Base-by-base conservation (phyloP, 1,139 yeast genomes). In the Blastobotrys apis region DNA sequence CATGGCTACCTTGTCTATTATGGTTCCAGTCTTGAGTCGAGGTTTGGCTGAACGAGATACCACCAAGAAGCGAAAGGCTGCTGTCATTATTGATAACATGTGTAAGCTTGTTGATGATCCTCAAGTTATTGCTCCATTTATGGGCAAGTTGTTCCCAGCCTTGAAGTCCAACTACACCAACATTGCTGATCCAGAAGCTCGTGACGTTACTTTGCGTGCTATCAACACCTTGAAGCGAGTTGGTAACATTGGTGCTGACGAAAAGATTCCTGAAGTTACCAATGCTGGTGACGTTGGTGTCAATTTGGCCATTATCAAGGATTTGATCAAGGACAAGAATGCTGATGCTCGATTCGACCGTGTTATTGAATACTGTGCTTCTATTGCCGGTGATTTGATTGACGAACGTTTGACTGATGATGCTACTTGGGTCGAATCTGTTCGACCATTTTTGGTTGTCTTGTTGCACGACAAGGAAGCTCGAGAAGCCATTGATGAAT, bases 21-120 rank as follows among this genome's bases (percentile, higher is more conserved):
- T 92, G 98, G 96, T 90, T 62, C 98, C 98, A 69, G 81, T 92
- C 71, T 81, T 92, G 71, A 81, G 95, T 62, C 90, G 98, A 84
- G 98, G 98, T 88, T 81, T 92, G 69, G 95, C 94, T 69, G 98
- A 92, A 79, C 94, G 98, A 80, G 98, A 92, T 66, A 92, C 98
- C 61, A 79, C 97, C 62, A 92, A 92, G 79, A 92, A 92, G 85
- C 90, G 98, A 81, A 92, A 92, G 81, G 84, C 97, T 66, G 98
- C 98, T 63, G 98, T 92, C 69, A 92, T 92, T 74, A 85, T 90
- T 65, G 98, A 92, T 74, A 92, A 92, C 94, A 92, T 92, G 98
- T 92, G 98, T 85, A 92, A 92, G 78, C 86, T 92, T 75, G 98
- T 92, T 76, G 97, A 92, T 68, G 98, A 92, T 72, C 98, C 98